Percentiles rank a stretch among this genome's conserved stretches.
phyloP scores from a whole-genome alignment of 192 early-diverging fungal genomes.

The Coemansia sp. region DNA sequence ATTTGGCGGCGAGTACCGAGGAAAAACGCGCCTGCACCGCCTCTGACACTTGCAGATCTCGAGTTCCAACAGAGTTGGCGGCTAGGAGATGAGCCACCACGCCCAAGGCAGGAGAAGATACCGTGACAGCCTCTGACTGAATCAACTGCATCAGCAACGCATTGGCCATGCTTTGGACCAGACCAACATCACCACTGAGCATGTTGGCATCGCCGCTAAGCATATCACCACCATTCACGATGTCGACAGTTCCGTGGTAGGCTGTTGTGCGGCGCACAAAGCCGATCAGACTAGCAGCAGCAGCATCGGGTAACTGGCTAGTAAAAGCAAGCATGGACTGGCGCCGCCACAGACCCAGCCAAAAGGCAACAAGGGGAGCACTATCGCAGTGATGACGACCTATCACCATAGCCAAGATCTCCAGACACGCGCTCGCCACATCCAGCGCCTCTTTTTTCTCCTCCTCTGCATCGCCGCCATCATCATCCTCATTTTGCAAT shows the following conservation, averaged over 20 bases:
- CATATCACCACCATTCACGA: neutral
- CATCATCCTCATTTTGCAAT: neutral
- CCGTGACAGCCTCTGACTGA: neutral
- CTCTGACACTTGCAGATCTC: neutral
- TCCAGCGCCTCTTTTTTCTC: neutral
- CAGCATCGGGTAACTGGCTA: neutral
- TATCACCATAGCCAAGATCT: neutral
- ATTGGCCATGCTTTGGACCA: slow-evolving; percentile 7
- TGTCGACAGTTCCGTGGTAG: neutral
- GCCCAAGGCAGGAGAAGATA: neutral
- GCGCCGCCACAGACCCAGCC: slow-evolving; percentile 38
- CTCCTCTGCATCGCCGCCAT: too few species aligned
- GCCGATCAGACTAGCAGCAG: neutral
- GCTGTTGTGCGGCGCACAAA: neutral
- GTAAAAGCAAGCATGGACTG: slow-evolving; percentile 6
- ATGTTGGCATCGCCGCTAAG: neutral
- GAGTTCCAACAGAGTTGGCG: neutral
- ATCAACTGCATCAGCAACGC: slow-evolving; percentile 12
- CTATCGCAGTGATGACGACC: neutral
- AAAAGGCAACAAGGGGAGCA: slow-evolving; percentile 11
- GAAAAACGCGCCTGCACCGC: slow-evolving; percentile 5
- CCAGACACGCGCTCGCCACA: neutral
- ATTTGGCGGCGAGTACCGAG: neutral
- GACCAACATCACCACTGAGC: neutral
- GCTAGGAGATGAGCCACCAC: slow-evolving; percentile 9